Base-by-base conservation (phyloP, 805 yeast species). In the Candida michaelii region DNA sequence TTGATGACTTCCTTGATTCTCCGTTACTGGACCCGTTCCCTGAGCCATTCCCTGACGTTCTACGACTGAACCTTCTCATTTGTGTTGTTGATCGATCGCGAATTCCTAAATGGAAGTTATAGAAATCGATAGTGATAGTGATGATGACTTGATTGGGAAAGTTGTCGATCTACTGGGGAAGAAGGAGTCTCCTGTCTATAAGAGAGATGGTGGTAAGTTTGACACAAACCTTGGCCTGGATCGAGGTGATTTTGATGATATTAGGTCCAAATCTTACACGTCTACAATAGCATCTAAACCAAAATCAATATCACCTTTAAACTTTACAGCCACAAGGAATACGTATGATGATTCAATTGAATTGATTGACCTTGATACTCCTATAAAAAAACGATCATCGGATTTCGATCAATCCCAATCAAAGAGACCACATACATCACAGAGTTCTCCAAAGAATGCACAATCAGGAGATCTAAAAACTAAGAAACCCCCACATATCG, bases 61-160 rank as follows among this genome's bases (percentile, higher is more conserved):
- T 40, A 16, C 36, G 23, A 27, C 43, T 40, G 3, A 40, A 33
- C 32, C 43, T 21, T 33, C 43, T 40, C 37, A 32, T 40, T 24
- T 17, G 25, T 37, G 33, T 18, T 37, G 27, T 5, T 37, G 19
- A 30, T 27, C 27, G 36, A 17, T 29, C 34, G 30, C 35, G 29
- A 25, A 25, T 15, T 15, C n/a, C 19, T 23, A 16, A 21, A 40
- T 40, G 43, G 43, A 40, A 29, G 27, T 40, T 12, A 40, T 40
- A n/a, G 43, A 40, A 3, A 18, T 40, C 14, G 37, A 34, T 24
- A 15, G 14, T 8, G 42, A 31, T 13, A 16, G 29, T 5, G 37
- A 31, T 12, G 36, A 30, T 13, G 42, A 24, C 9, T 14, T 17
- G 4, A 18, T 14, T 10, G 42, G 34, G 24, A 39, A 39, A 14